Evolutionary conservation across 495 filamentous ascomycete species (phyloP).

Genomic region (Tuber calosporum): DNA sequence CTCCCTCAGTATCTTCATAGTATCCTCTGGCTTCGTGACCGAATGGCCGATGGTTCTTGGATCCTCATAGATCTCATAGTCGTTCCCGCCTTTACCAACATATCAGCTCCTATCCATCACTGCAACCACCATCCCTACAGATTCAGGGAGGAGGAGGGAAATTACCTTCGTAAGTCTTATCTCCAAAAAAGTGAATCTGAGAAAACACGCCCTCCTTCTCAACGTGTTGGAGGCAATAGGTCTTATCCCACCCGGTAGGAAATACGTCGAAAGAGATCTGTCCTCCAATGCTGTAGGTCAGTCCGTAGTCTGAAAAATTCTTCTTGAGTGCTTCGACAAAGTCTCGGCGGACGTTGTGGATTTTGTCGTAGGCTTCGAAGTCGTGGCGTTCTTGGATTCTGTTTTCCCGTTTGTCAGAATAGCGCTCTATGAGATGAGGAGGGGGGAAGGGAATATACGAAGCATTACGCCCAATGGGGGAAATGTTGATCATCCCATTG

Average conservation of each 20-base stretch:
- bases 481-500: constrained; percentile 95
- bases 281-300: constrained; percentile 90
- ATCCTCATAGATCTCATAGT: constrained; percentile 87
- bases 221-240: constrained; percentile 85
- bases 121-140: neutral
- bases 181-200: constrained; percentile 95
- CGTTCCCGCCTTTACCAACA: constrained; percentile 61
- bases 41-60: constrained; percentile 72
- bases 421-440: neutral
- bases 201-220: constrained; percentile 77
- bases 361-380: constrained; percentile 69
- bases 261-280: constrained; percentile 99
- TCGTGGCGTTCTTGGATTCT: constrained; percentile 68
- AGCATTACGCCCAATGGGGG: constrained; percentile 87
- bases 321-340: constrained; percentile 69
- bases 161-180: constrained; percentile 71
- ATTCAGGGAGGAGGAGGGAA: neutral
- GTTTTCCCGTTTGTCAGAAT: neutral
- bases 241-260: constrained; percentile 96
- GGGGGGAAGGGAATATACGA: constrained; percentile 20
- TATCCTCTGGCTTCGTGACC: constrained; percentile 75
- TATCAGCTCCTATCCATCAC: neutral
- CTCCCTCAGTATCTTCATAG: constrained; percentile 65
- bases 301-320: constrained; percentile 70
- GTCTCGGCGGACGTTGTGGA: constrained; percentile 61